Conservation (phyloP, 805 yeast species). For the Cyberlindnera maclurae region DNA sequence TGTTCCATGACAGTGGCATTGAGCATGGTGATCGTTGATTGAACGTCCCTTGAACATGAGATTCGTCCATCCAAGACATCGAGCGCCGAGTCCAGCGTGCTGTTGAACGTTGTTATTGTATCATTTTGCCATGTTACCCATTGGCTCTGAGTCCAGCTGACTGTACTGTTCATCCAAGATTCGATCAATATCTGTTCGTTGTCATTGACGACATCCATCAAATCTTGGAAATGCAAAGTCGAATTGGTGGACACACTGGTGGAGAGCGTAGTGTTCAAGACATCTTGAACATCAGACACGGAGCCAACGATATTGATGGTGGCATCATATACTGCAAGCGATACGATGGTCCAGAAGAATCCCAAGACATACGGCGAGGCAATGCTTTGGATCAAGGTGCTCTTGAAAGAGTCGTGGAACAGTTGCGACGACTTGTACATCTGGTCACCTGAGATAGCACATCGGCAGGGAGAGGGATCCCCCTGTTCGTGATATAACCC, state of each 20-base stretch:
- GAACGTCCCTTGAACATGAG: background rate
- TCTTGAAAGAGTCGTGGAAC: conserved; percentile 6
- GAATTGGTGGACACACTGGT: background rate
- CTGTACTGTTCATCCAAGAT: background rate
- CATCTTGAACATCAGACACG: background rate
- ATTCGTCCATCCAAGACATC: background rate
- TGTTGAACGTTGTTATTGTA: conserved; percentile 1
- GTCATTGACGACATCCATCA: background rate
- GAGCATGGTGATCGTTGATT: background rate
- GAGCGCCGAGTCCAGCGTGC: conserved; percentile 1
- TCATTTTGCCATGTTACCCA: conserved; percentile 1
- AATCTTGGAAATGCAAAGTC: background rate
- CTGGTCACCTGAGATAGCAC: background rate
- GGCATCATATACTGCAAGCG: conserved; percentile 1
- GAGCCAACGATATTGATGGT: background rate
- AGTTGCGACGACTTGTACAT: conserved; percentile 3
- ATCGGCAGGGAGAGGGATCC: too few species aligned
- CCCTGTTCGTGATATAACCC: too few species aligned
- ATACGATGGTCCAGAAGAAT: background rate
- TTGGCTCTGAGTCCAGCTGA: background rate
- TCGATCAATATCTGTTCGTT: background rate
- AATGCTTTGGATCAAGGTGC: conserved; percentile 3
- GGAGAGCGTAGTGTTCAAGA: background rate
- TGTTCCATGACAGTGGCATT: conserved; percentile 4
- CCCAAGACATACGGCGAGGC: conserved; percentile 4